These are phyloP conservation scores for Penicillium crustosum DNA, from an alignment of 2,329 filamentous ascomycete species.

Conservation along the genomic window DNA sequence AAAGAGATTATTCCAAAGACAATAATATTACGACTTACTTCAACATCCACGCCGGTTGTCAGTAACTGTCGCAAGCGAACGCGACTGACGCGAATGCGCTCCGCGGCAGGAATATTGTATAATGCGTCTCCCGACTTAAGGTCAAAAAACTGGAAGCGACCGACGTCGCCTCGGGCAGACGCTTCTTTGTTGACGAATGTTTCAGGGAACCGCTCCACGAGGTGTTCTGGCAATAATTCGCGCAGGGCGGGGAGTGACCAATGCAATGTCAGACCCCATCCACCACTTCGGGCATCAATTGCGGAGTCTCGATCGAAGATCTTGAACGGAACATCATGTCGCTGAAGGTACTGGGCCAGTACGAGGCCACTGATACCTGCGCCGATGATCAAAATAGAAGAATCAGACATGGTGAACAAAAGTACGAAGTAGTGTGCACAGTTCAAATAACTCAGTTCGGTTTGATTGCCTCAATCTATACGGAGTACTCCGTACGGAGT, in stretches of 20 bases:
- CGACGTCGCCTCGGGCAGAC: conserved; percentile 48
- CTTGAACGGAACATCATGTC: conserved; percentile 34
- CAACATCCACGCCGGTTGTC: conserved; percentile 48
- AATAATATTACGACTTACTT: conserved; percentile 34
- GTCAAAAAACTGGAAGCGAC: conserved; percentile 58
- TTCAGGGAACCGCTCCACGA: conserved; percentile 49
- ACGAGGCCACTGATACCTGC: conserved; percentile 47
- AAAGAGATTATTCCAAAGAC: neutral
- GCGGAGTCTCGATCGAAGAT: conserved; percentile 47
- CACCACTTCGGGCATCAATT: conserved; percentile 50
- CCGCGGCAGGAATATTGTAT: conserved; percentile 47
- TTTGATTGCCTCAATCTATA: neutral
- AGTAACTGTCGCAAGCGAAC: conserved; percentile 50
- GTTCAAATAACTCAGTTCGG: neutral
- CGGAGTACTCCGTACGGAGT: too few species aligned
- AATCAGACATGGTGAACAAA: conserved; percentile 18
- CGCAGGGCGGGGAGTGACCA: conserved; percentile 59
- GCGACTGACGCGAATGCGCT: conserved; percentile 51
- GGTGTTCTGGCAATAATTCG: conserved; percentile 51
- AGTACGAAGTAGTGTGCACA: neutral
- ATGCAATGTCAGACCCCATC: conserved; percentile 65
- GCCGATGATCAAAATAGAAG: conserved; percentile 45
- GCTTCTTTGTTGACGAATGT: conserved; percentile 57
- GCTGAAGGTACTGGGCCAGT: conserved; percentile 43
- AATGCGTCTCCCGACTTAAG: conserved; percentile 52